Base-by-base conservation (phyloP, 2,329 filamentous ascomycete genomes). In the Ophioceras dolichostomum region DNA sequence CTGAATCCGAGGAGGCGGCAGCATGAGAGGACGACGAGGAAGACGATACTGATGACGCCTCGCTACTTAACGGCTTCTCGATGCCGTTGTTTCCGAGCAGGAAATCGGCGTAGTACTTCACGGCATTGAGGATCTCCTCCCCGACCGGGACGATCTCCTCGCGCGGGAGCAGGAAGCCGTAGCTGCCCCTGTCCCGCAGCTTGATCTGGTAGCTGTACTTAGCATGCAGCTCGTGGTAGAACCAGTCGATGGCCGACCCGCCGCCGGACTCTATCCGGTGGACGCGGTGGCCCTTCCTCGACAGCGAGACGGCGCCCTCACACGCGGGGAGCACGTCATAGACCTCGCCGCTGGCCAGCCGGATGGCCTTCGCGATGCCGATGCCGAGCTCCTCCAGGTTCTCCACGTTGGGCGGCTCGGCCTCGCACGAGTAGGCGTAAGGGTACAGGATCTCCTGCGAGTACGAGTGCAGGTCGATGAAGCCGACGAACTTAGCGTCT, bases 391-490 rank as follows among this genome's bases (percentile, higher is more conserved):
- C 91, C 57, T 94, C 77, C 1, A 98, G 71, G 49, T 93, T 94
- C 59, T 98, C 91, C 13, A 91, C 65, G 27, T 87, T 87, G 0
- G 89, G 88, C 10, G 91, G 89, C 20, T 78, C 66, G 5, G 73
- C 68, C 5, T 67, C 62, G 64, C 91, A 98, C 10, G 83, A 84
- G 59, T 85, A 94, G 5, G 83, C 79, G 55, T 88, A 96, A 0
- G 91, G 91, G 54, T 91, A 95, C 8, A 96, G 68, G 17, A 98
- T 80, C 58, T 95, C 83, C 60, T 98, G 88, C 1, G 86, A 93
- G 57, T 96, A 98, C 2, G 85, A 89, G 59, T 98, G 91, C 19
- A 96, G 68, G 55, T 98, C 91, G 32, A 96, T 55, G 45, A 93
- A 80, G 3, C 81, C 86, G n/a, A 88, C 73, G 47, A 96, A 86